A percentile compares a stretch with the other conserved stretches of the same genome.
phyloP scores from a whole-genome alignment of 768 basidiomycete species.

The Leccinum rimulosum region DNA sequence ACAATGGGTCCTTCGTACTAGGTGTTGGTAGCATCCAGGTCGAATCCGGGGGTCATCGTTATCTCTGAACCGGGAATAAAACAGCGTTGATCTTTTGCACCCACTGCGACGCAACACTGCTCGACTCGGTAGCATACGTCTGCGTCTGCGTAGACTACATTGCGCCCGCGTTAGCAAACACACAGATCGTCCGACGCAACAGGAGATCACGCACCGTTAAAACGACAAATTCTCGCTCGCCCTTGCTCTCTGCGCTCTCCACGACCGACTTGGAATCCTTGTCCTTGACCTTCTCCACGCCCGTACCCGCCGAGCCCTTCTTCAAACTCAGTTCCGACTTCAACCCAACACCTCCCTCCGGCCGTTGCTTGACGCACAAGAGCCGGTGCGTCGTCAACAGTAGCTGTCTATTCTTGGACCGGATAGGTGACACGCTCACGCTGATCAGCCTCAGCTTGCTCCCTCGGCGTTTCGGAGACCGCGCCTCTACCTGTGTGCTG shows the following conservation, averaged over 20 bases:
- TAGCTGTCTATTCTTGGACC: constrained; percentile 52
- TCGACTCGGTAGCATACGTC: constrained; percentile 41
- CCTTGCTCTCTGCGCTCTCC: constrained; percentile 47
- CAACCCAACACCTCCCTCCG: constrained; percentile 37
- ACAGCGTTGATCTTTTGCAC: constrained; percentile 37
- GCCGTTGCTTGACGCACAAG: constrained; percentile 52
- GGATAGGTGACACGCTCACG: constrained; percentile 46
- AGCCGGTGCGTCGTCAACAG: constrained; percentile 56
- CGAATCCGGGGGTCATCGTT: not conserved
- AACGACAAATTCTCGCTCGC: constrained; percentile 59
- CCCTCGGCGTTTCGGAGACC: constrained; percentile 52
- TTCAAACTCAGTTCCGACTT: constrained; percentile 53
- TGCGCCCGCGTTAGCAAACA: not conserved
- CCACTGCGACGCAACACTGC: constrained; percentile 36
- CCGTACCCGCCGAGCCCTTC: constrained; percentile 4
- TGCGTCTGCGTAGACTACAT: constrained; percentile 46
- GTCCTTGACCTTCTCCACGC: constrained; percentile 22
- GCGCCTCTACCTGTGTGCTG: constrained; percentile 52
- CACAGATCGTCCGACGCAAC: not conserved
- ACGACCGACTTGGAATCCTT: constrained; percentile 47
- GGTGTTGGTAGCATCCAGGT: not conserved
- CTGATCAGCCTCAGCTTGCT: constrained; percentile 53
- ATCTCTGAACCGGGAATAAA: not conserved
- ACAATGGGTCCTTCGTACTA: not conserved
- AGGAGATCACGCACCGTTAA: constrained; percentile 47